Conservation (phyloP, 1,284 basidiomycete genomes). For the Ceratobasidium theobromae region DNA sequence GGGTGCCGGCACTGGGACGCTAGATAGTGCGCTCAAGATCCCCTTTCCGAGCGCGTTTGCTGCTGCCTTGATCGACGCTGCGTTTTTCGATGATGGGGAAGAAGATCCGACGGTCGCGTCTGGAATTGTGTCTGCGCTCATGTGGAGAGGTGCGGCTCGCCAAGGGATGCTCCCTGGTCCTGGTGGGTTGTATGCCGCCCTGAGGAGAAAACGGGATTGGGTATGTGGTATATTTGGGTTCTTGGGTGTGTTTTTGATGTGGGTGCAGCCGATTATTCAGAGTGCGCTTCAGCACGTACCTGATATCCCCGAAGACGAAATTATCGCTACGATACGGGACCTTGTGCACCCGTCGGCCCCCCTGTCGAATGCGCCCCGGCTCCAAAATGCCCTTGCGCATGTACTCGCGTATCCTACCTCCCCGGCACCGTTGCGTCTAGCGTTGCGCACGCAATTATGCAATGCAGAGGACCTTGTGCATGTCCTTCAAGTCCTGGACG, state of each 20-base stretch:
- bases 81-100: slow-evolving; percentile 8
- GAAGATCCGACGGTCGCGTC: slow-evolving; percentile 17
- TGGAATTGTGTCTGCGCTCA: slow-evolving; percentile 18
- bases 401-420: slow-evolving; percentile 29
- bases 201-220: slow-evolving; percentile 25
- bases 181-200: slow-evolving; percentile 25
- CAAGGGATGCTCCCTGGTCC: slow-evolving; percentile 11
- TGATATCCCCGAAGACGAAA: slow-evolving; percentile 33
- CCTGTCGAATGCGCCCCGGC: slow-evolving; percentile 1
- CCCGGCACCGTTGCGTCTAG: slow-evolving; percentile 15
- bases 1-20: not conserved
- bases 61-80: slow-evolving; percentile 10
- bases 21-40: slow-evolving; percentile 14
- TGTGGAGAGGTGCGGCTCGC: slow-evolving; percentile 25
- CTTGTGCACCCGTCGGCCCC: slow-evolving; percentile 1
- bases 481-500: slow-evolving; percentile 25
- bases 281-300: slow-evolving; percentile 26
- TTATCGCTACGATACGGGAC: slow-evolving; percentile 18
- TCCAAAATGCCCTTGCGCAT: slow-evolving; percentile 22
- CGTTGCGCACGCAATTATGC: slow-evolving; percentile 15
- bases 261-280: slow-evolving; percentile 14
- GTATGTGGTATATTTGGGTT: not conserved
- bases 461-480: slow-evolving; percentile 19
- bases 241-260: not conserved
- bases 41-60: slow-evolving; percentile 30